Evolutionary conservation across 2,329 filamentous ascomycete species (phyloP).

Genomic region (Pestalotiopsis sp.): DNA sequence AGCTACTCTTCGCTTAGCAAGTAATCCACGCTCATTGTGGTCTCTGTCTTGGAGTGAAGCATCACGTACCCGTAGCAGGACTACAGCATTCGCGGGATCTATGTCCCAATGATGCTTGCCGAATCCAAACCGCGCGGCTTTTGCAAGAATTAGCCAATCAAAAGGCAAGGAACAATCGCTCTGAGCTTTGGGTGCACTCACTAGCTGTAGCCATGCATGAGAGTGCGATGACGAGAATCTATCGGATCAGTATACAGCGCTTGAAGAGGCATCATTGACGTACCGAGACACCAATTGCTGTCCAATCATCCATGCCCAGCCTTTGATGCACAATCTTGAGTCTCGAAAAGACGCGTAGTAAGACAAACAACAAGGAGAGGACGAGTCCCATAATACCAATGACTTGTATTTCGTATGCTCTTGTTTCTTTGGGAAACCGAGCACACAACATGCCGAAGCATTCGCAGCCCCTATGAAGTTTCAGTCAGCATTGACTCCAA

Average conservation of each 20-base stretch:
- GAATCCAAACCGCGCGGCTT: background rate
- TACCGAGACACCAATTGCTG: background rate
- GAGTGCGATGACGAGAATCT: background rate
- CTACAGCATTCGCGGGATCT: background rate
- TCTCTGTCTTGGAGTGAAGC: too few relatives aligned
- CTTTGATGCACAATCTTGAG: background rate
- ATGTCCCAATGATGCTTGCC: conserved; percentile 2
- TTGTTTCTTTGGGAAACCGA: background rate
- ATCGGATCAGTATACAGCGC: background rate
- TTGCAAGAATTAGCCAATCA: background rate
- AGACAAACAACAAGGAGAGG: background rate
- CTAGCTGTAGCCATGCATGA: background rate
- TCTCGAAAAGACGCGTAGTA: background rate
- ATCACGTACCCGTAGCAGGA: background rate
- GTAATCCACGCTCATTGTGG: too few relatives aligned
- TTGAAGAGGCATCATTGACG: background rate
- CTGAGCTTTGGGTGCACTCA: background rate
- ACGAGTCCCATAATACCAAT: background rate
- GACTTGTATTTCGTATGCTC: background rate
- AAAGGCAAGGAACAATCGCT: background rate
- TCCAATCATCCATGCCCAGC: background rate
- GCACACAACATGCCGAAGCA: background rate
- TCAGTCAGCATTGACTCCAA: background rate
- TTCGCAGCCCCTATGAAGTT: background rate
- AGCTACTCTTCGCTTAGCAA: background rate